These are phyloP conservation scores for Rhizoclosmatium globosum DNA, from an alignment of 192 early-diverging fungal species.

Conservation along the genomic window DNA sequence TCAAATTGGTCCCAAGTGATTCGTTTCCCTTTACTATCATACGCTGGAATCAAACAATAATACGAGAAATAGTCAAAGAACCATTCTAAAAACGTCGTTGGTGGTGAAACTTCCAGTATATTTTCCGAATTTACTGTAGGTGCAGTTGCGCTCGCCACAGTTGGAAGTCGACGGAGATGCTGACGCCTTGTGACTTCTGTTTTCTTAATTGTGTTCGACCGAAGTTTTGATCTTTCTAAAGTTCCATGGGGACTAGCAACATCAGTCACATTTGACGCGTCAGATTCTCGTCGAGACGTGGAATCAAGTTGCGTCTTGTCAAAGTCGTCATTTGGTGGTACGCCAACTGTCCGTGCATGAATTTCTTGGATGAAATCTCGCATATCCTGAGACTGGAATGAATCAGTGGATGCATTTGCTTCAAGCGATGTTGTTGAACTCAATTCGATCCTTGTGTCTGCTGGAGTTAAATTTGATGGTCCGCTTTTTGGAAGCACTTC, in stretches of 20 bases:
- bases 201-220: background rate
- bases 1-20: background rate
- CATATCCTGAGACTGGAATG: too few species aligned
- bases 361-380: too few species aligned
- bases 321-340: too few species aligned
- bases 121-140: background rate
- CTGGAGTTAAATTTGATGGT: too few species aligned
- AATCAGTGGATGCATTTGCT: too few species aligned
- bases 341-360: too few species aligned
- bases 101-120: background rate
- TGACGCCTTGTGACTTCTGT: background rate
- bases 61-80: background rate
- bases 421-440: too few species aligned
- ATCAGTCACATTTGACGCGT: too few species aligned
- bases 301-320: too few species aligned
- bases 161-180: background rate
- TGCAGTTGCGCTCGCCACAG: background rate
- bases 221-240: background rate
- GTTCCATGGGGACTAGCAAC: background rate
- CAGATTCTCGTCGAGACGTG: too few species aligned
- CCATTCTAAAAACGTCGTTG: background rate
- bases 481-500: too few species aligned
- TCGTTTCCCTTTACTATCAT: conserved; percentile 2
- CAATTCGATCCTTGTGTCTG: too few species aligned
- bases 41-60: conserved; percentile 5